Percentiles rank a stretch among this genome's conserved stretches.
Conservation (phyloP, 768 basidiomycete genomes). For the Cytidiella melzeri region DNA sequence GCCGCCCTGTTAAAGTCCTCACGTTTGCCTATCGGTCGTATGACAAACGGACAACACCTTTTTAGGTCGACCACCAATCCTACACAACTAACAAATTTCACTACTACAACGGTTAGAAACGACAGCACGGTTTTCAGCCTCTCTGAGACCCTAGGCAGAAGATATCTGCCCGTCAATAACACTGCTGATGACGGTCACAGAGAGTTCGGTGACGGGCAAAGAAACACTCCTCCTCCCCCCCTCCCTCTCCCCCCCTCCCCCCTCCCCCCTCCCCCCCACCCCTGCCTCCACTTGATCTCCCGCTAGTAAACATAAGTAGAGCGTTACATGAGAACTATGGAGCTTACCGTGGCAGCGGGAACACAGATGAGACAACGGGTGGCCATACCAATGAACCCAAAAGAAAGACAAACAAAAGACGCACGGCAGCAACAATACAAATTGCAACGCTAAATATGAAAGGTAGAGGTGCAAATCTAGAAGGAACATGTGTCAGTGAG, state of each 20-base stretch:
- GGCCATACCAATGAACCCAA: too few relatives aligned
- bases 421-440: neutral
- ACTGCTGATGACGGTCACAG: neutral
- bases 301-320: too few relatives aligned
- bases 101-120: neutral
- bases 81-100: neutral
- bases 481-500: neutral
- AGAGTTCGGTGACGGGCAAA: neutral
- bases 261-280: too few relatives aligned
- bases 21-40: neutral
- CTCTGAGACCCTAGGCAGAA: neutral
- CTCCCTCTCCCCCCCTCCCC: neutral
- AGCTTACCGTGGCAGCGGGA: too few relatives aligned
- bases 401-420: neutral
- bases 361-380: too few relatives aligned
- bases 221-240: too few relatives aligned
- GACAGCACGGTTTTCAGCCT: neutral
- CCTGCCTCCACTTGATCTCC: too few relatives aligned
- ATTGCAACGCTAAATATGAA: conserved; percentile 7
- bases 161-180: neutral
- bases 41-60: neutral
- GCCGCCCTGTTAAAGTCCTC: neutral
- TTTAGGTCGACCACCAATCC: neutral
- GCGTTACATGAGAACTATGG: too few relatives aligned
- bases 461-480: neutral